phyloP scores from a whole-genome alignment of 306 rosid species.

The Spatholobus suberectus region DNA sequence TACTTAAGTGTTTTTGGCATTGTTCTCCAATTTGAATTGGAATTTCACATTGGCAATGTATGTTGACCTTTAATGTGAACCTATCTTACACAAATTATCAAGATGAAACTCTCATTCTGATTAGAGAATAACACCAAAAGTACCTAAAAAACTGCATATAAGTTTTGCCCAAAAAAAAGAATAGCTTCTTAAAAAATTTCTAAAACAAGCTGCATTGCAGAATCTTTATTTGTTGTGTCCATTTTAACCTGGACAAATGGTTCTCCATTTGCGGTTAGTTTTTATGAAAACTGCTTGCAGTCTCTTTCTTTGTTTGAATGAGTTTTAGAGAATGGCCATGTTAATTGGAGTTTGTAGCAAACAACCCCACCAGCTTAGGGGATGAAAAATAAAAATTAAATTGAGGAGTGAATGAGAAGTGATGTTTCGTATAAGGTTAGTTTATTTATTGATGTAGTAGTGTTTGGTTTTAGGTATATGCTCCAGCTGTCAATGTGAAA shows the following conservation, averaged over 20 bases:
- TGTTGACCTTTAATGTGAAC: background rate
- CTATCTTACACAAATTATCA: background rate
- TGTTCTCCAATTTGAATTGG: background rate
- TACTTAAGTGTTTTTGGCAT: background rate
- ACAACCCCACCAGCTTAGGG: background rate
- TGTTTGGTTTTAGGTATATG: conserved; percentile 71
- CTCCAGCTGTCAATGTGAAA: conserved; percentile 72
- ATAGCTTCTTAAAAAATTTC: background rate
- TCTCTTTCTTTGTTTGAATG: background rate
- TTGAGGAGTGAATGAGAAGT: conserved; percentile 7
- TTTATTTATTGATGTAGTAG: conserved; percentile 3
- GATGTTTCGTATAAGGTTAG: conserved; percentile 7
- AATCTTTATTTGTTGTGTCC: background rate
- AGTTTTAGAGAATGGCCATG: background rate
- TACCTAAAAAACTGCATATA: background rate
- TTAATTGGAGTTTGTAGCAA: background rate
- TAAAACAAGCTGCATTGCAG: background rate
- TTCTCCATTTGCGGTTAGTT: background rate
- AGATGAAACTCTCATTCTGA: background rate
- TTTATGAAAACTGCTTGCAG: background rate
- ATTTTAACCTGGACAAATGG: background rate
- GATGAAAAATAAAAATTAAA: conserved; percentile 1
- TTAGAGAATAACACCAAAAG: background rate
- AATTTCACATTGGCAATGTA: background rate
- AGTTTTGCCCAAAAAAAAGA: background rate